These are phyloP conservation scores for Calophaca sinica DNA, from an alignment of 306 rosid genomes.

Conservation along the genomic window DNA sequence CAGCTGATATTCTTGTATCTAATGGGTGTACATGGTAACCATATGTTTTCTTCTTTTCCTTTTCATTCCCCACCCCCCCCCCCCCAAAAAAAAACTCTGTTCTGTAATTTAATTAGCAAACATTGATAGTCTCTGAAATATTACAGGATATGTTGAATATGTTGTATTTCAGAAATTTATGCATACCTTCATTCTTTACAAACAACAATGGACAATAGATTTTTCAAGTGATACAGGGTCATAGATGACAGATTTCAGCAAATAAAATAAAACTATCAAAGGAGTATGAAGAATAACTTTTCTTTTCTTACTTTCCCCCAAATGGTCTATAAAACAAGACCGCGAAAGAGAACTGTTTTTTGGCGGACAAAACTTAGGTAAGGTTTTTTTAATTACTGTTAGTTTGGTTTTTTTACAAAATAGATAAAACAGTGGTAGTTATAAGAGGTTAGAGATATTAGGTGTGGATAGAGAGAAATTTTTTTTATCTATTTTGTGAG, in stretches of 20 bases:
- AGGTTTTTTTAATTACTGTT: too few species aligned
- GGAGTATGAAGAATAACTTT: too few species aligned
- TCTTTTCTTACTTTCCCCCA: too few species aligned
- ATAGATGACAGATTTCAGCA: neutral
- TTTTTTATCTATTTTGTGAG: too few species aligned
- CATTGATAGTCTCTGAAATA: conserved; percentile 58
- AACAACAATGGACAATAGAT: conserved; percentile 10
- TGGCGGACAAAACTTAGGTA: too few species aligned
- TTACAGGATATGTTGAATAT: conserved; percentile 59
- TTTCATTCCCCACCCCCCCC: neutral
- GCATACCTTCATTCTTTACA: conserved; percentile 49
- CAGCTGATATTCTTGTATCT: conserved; percentile 64
- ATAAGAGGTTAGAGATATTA: too few species aligned
- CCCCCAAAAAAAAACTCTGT: neutral
- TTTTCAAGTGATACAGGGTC: conserved; percentile 21
- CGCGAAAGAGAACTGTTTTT: too few species aligned
- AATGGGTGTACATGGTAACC: conserved; percentile 74
- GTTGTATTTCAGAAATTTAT: conserved; percentile 52
- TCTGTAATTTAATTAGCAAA: conserved; percentile 59
- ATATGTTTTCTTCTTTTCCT: conserved; percentile 53
- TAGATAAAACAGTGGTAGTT: too few species aligned
- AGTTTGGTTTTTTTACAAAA: too few species aligned
- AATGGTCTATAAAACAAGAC: too few species aligned
- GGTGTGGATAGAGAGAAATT: too few species aligned
- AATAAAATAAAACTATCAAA: conserved; percentile 21